A percentile compares a stretch with the other conserved stretches of the same genome.
phyloP scores from a whole-genome alignment of 1,284 basidiomycete genomes.

The Cystobasidiaceae sp. region DNA sequence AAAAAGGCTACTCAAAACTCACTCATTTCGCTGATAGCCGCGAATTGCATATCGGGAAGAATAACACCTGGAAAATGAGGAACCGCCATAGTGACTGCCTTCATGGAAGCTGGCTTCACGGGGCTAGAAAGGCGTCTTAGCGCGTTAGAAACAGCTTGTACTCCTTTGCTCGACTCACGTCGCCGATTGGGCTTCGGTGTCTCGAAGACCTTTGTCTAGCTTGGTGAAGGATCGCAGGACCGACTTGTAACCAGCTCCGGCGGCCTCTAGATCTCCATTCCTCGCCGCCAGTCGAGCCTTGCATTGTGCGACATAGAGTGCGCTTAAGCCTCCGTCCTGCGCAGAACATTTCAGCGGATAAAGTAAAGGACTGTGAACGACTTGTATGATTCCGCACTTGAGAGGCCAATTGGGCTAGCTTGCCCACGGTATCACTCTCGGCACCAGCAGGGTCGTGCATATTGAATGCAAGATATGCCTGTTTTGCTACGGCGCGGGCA shows the following conservation, averaged over 20 bases:
- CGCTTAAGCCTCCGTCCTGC: constrained; percentile 22
- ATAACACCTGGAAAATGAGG: too few species aligned
- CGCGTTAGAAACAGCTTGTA: too few species aligned
- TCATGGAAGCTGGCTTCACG: too few species aligned
- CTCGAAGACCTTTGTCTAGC: constrained; percentile 13
- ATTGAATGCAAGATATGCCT: constrained; percentile 42
- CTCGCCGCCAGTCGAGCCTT: neutral
- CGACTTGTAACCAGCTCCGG: neutral
- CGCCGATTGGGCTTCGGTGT: neutral
- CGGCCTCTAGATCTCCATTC: neutral
- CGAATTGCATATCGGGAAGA: too few species aligned
- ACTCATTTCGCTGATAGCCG: too few species aligned
- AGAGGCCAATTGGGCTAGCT: constrained; percentile 1
- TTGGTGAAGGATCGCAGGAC: constrained; percentile 3
- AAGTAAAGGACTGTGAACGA: too few species aligned
- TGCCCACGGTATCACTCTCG: neutral
- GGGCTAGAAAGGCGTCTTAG: too few species aligned
- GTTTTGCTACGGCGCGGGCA: constrained; percentile 59
- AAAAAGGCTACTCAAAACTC: too few species aligned
- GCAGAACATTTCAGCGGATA: too few species aligned
- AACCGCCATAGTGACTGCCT: too few species aligned
- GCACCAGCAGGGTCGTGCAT: too few species aligned
- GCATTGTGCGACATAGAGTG: constrained; percentile 1
- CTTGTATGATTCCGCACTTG: too few species aligned
- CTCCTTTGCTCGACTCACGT: neutral